These are phyloP conservation scores for Carpinus fangiana DNA, from an alignment of 306 rosid genomes.

Conservation along the genomic window DNA sequence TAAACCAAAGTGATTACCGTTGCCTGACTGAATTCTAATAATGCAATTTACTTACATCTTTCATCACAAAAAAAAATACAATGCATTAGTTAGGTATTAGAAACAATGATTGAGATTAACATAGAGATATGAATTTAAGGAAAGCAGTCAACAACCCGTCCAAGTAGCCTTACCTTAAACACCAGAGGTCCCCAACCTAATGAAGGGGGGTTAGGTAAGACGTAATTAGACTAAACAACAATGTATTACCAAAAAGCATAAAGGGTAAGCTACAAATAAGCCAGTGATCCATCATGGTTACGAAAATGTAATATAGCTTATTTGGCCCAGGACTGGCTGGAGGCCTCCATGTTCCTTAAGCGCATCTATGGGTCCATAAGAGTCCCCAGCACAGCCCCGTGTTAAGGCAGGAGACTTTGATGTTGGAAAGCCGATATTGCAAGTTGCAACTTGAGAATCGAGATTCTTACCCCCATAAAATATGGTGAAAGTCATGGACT, in stretches of 20 bases:
- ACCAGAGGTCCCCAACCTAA: neutral
- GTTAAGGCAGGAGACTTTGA: neutral
- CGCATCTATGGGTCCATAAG: slow-evolving; percentile 17
- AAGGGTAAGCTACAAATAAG: neutral
- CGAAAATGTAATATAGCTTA: neutral
- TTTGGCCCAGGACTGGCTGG: neutral
- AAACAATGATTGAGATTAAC: neutral
- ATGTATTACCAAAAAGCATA: neutral
- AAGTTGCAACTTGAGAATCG: neutral
- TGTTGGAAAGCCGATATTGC: slow-evolving; percentile 7
- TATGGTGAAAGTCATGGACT: slow-evolving; percentile 8
- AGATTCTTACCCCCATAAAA: slow-evolving; percentile 20
- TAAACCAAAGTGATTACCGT: neutral
- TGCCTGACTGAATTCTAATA: neutral
- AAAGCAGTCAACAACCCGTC: neutral
- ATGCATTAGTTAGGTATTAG: neutral
- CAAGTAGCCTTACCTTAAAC: neutral
- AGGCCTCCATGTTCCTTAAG: neutral
- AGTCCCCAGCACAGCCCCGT: slow-evolving; percentile 13
- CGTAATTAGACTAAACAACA: slow-evolving; percentile 2
- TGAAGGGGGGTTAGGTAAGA: neutral
- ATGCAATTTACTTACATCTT: neutral
- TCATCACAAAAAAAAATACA: neutral
- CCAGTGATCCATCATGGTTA: neutral
- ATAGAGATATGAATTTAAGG: too few relatives aligned